Percentiles rank a stretch among this genome's conserved stretches.
Evolutionary conservation across 2,329 filamentous ascomycete genomes (phyloP).

Genomic region (Pseudopyrenochaeta lycopersici): DNA sequence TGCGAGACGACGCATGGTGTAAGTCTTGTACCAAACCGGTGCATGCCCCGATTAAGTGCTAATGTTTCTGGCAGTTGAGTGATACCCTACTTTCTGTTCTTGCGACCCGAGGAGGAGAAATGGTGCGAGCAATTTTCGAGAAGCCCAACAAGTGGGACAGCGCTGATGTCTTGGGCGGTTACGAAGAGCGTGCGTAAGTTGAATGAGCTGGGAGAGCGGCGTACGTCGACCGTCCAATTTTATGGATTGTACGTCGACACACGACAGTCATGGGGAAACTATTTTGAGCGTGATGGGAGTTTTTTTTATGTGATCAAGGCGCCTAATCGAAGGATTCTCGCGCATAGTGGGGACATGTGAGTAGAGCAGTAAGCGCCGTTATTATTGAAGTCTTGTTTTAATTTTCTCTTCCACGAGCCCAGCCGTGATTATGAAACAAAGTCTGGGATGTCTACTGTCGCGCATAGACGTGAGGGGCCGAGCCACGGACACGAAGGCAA

Average conservation of each 20-base stretch:
- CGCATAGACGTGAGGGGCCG: no score
- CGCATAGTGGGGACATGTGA: not conserved
- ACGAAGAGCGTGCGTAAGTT: constrained; percentile 23
- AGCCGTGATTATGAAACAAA: not conserved
- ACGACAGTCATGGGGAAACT: no score
- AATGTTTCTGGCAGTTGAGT: constrained; percentile 65
- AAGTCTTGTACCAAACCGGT: constrained; percentile 55
- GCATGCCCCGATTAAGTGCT: constrained; percentile 5
- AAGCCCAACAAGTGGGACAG: constrained; percentile 38
- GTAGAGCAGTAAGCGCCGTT: not conserved
- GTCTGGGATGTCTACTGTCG: no score
- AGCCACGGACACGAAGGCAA: not conserved
- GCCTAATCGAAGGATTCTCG: not conserved
- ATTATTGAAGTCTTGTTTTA: not conserved
- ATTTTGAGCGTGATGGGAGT: no score
- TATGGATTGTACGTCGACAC: no score
- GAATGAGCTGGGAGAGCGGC: not conserved
- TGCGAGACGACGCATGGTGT: constrained; percentile 92
- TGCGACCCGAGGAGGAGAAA: constrained; percentile 77
- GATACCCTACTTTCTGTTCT: constrained; percentile 84
- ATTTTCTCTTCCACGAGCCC: not conserved
- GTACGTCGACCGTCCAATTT: no score
- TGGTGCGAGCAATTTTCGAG: constrained; percentile 78
- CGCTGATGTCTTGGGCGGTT: constrained; percentile 33
- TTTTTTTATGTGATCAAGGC: no score